Percentiles rank a stretch among this genome's conserved stretches.
Evolutionary conservation across 805 yeast genomes (phyloP).

Genomic region (Trichomonascus vanleenenianus): DNA sequence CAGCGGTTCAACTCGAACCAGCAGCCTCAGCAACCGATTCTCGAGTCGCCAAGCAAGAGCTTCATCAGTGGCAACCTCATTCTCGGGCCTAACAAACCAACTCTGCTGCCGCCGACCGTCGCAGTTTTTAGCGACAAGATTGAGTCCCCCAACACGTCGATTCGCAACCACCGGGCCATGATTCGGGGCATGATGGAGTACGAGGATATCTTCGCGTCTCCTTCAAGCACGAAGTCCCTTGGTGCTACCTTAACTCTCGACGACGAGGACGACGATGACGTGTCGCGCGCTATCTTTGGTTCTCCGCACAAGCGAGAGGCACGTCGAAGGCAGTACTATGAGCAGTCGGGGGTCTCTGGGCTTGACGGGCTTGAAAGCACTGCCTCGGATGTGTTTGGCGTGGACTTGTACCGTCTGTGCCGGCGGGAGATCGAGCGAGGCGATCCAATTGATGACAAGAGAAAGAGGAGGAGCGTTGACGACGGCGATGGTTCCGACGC

Average conservation of each 20-base stretch:
- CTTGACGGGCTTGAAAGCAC: conserved; percentile 20
- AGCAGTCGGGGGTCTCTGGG: conserved; percentile 19
- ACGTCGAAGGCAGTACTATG: conserved; percentile 21
- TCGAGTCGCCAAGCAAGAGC: background rate
- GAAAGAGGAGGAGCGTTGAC: conserved; percentile 1
- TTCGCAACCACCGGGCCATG: conserved; percentile 22
- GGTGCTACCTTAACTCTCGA: background rate
- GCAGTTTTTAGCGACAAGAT: background rate
- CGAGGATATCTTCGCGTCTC: conserved; percentile 29
- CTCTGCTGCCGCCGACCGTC: conserved; percentile 6
- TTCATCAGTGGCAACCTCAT: conserved; percentile 6
- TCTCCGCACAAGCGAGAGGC: conserved; percentile 30
- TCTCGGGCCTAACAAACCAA: conserved; percentile 12
- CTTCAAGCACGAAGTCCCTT: conserved; percentile 6
- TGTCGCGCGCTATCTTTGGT: conserved; percentile 30
- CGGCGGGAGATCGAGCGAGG: conserved; percentile 36
- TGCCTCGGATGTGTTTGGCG: conserved; percentile 48
- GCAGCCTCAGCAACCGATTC: background rate
- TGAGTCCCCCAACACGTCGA: conserved; percentile 20
- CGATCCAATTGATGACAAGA: conserved; percentile 1
- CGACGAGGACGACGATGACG: conserved; percentile 25
- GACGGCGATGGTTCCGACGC: conserved; percentile 2
- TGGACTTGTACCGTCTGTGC: conserved; percentile 45
- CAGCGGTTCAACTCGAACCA: conserved; percentile 1
- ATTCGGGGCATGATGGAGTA: conserved; percentile 22